Conservation (phyloP, 768 basidiomycete genomes). For the Panellus pusillus region DNA sequence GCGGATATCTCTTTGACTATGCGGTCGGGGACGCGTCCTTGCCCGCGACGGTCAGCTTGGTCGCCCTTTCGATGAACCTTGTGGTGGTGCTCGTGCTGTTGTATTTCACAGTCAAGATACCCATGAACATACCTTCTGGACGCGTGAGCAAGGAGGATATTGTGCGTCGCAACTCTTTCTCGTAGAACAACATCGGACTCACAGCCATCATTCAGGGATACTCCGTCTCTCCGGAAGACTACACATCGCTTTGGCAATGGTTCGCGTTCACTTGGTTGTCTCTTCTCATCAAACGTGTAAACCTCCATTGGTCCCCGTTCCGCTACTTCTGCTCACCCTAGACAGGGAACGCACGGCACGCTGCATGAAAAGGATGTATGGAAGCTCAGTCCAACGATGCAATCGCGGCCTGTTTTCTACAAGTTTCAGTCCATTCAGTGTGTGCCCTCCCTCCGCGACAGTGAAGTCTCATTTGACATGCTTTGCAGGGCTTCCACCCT, state of each 20-base stretch:
- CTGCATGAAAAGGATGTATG: conserved; percentile 73
- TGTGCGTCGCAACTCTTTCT: conserved; percentile 39
- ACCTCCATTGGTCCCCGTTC: too few relatives aligned
- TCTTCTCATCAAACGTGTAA: too few relatives aligned
- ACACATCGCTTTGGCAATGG: conserved; percentile 3
- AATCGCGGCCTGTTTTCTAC: conserved; percentile 61
- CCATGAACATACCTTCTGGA: conserved; percentile 58
- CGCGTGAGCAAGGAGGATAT: conserved; percentile 55
- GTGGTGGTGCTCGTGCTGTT: conserved; percentile 43
- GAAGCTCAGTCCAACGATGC: conserved; percentile 67
- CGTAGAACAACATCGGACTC: not conserved
- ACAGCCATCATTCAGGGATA: conserved; percentile 39
- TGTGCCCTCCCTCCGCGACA: not conserved
- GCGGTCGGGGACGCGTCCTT: conserved; percentile 41
- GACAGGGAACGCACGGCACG: conserved; percentile 48
- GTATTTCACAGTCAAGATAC: conserved; percentile 55
- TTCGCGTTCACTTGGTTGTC: conserved; percentile 38
- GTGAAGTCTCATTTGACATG: not conserved
- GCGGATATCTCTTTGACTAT: conserved; percentile 54
- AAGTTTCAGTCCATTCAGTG: conserved; percentile 36
- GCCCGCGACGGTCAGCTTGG: conserved; percentile 32
- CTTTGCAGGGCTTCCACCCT: conserved; percentile 28
- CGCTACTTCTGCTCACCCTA: not conserved
- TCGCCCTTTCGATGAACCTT: conserved; percentile 42
- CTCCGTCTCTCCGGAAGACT: conserved; percentile 36